These are phyloP conservation scores for slime mould (Dictyostelium discoideum) DNA, from an alignment of 78 protist species.

Conservation along the genomic window DNA sequence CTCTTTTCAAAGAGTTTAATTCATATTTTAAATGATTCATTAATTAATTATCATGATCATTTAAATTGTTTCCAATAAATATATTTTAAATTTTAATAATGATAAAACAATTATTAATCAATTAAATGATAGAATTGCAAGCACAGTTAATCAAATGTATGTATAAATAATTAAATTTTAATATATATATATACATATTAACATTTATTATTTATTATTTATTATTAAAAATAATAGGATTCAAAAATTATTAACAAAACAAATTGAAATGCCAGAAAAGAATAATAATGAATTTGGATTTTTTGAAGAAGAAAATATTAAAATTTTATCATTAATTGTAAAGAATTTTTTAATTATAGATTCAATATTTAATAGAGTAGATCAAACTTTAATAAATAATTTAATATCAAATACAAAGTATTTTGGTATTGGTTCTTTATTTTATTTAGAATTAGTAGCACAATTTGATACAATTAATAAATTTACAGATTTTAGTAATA, in stretches of 20 bases:
- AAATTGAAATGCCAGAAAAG: not conserved
- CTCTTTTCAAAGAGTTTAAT: not conserved
- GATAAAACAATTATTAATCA: no score
- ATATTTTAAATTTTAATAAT: no score
- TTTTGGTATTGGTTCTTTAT: not conserved
- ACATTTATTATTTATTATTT: no score
- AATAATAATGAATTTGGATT: not conserved
- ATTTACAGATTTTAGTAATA: no score
- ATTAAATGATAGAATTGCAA: not conserved
- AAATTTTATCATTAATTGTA: not conserved
- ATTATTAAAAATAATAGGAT: not conserved
- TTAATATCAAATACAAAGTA: not conserved
- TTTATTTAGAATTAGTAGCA: not conserved
- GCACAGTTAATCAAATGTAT: not conserved
- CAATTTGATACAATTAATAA: not conserved
- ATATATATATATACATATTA: no score
- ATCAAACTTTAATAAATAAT: not conserved
- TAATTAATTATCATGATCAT: no score
- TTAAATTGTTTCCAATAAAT: no score
- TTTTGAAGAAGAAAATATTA: not conserved
- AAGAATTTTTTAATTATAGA: not conserved
- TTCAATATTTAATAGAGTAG: not conserved
- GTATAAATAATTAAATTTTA: not conserved
- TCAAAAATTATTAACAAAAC: not conserved
- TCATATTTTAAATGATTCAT: not conserved